Percentiles rank a stretch among this genome's conserved stretches.
Evolutionary conservation across 306 rosid species (phyloP).

Genomic region (Malus asiatica): DNA sequence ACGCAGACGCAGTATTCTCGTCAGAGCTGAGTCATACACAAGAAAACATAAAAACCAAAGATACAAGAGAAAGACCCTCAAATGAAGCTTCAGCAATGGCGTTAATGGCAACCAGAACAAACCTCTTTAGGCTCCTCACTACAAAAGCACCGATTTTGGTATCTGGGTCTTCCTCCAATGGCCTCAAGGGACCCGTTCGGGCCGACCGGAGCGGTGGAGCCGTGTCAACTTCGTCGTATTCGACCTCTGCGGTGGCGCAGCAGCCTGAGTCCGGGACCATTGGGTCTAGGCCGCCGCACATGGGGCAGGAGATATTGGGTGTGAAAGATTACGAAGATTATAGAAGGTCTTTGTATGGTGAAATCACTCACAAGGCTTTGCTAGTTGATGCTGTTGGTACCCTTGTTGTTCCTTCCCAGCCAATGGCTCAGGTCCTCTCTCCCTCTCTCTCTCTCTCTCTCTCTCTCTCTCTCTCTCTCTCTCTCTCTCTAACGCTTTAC

Average conservation of each 20-base stretch:
- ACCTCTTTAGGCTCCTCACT: constrained; percentile 23
- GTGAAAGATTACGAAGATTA: constrained; percentile 80
- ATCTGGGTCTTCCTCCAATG: constrained; percentile 15
- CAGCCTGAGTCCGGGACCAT: constrained; percentile 17
- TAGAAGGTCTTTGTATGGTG: constrained; percentile 75
- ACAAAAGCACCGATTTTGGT: constrained; percentile 10
- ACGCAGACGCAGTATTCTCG: not conserved
- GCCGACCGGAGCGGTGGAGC: not conserved
- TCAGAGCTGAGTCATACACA: not conserved
- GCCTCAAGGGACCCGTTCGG: not conserved
- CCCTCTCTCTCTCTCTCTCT: not conserved
- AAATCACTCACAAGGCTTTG: constrained; percentile 82
- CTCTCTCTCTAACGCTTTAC: not conserved
- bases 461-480: not conserved
- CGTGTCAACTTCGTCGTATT: not conserved
- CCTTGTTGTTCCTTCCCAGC: constrained; percentile 90
- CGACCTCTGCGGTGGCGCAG: constrained; percentile 32
- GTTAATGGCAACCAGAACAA: constrained; percentile 36
- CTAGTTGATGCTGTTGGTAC: constrained; percentile 96
- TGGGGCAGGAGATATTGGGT: constrained; percentile 35
- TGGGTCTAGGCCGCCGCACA: constrained; percentile 6
- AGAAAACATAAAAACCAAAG: not conserved
- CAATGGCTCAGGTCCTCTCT: constrained; percentile 76
- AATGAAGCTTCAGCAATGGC: constrained; percentile 50
- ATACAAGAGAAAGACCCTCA: not conserved